Evolutionary conservation across 2,329 filamentous ascomycete species (phyloP), one percentile per base, ranked within the genome.

Genomic region (Venturia carpophila): DNA sequence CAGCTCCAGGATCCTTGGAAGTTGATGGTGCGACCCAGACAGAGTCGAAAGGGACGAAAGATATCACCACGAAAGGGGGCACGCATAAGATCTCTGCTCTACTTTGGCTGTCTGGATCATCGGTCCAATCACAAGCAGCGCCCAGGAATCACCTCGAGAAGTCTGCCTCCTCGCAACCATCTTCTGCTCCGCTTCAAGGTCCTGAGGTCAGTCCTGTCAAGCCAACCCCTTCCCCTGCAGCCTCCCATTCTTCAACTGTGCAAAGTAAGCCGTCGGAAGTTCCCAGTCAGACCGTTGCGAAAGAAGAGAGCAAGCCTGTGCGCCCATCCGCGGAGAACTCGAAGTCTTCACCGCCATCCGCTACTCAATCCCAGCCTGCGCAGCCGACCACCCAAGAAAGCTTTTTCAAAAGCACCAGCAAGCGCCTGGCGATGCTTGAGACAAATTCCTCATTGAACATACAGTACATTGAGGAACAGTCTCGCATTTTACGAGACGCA

Each of bases 401-500:
- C 1, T 97, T 99, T 76, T 99, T 97, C 83, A 97, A 97, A 75
- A 91, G 92, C 4, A 88, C 97, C 10, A 91, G 92, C 68, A 97
- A 97, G 75, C 90, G 94, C 1, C 82, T 99, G 5, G 90, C 93
- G 69, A 87, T 92, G 70, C 86, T 97, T 9, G 94, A 99, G 75
- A 85, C 90, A 19, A 99, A 97, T 74, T 91, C 92, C 13, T 96
- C 93, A 0, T 81, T 97, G 13, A 96, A 92, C 0, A 80, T 97
- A 10, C 90, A 96, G 71, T 99, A 99, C 72, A 96, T 99, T 67
- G 93, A 97, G 77, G 92, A 96, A 67, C 94, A 97, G 74, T 97
- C 93, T 4, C 88, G 87, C 61, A 91, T 96, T 68, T 81, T 97
- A 47, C 88, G 93, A 60, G 91, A 97, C 69, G 91, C 91, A 0